Base-by-base conservation (phyloP, 768 basidiomycete genomes). In the Suillus americanus region DNA sequence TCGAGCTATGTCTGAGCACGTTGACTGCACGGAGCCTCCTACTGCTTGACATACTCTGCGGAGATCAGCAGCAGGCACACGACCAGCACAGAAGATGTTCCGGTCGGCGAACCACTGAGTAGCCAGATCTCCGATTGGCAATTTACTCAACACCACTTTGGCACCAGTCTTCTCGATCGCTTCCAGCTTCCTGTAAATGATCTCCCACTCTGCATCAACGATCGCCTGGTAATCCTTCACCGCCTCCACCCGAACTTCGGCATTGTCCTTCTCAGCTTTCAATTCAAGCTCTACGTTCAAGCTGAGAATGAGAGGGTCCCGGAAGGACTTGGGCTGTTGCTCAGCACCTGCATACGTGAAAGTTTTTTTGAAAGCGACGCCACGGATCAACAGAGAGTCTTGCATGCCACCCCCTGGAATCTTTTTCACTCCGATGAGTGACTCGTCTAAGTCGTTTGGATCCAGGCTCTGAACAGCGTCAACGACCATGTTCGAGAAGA, bases 71-170 rank as follows among this genome's bases (percentile, higher is more conserved):
- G 90, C 88, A 41, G 89, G 85, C 45, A 99, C 97, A 61, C 97
- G 93, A 46, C 97, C 97, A 65, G 97, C 97, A 70, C 97, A 99
- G 84, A 99, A 99, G 73, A 99, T 98, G 73, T 96, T 91, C 41
- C 97, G 89, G 80, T 99, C 97, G 48, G 97, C 97, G 74, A 99
- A 99, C 91, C 95, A 99, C 74, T 99, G 97, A 3, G 97, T 99
- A 1, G 97, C 97, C 46, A 99, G 83, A 80, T 99, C 97, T 37
- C 97, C 97, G 72, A 99, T 99, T 13, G 97, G 97, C 12, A 99
- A 86, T 78, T 98, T 97, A 80, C 95, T 97, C 68, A 99, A 83
- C 43, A 99, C 95, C 67, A 99, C 94, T 75, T 96, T 96, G 35
- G 97, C 97, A 46, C 97, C 97, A 2, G 96, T 97, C 72, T 91